phyloP scores from a whole-genome alignment of 352 stramenopile genomes.

The Phytophthora rubi region DNA sequence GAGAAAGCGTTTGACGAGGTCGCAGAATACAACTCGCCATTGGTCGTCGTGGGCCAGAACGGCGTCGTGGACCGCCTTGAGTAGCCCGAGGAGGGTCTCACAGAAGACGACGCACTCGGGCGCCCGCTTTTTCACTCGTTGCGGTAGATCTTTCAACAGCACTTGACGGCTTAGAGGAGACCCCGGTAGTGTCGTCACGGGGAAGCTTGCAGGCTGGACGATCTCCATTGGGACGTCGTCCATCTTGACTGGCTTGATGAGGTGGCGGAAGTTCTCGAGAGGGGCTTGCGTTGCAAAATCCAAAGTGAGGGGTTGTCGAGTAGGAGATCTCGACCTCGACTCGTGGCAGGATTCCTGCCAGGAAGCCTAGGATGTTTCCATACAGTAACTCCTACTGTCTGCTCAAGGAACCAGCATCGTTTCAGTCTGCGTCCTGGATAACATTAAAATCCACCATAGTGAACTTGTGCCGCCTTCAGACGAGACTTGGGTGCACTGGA shows the following conservation, averaged over 20 bases:
- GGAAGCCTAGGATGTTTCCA: too few relatives aligned
- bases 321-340: neutral
- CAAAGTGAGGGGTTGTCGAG: conserved; percentile 2
- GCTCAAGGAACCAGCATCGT: neutral
- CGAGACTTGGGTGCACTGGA: conserved; percentile 1
- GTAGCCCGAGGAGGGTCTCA: neutral
- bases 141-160: neutral
- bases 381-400: too few relatives aligned
- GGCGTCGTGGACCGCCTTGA: conserved; percentile 3
- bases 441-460: neutral
- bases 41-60: conserved; percentile 4
- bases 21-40: neutral
- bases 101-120: conserved; percentile 11
- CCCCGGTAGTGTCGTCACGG: conserved; percentile 5
- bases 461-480: neutral
- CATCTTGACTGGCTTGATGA: conserved; percentile 1
- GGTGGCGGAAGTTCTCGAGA: neutral
- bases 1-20: conserved; percentile 8
- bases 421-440: neutral
- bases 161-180: conserved; percentile 3
- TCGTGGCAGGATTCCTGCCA: too few relatives aligned
- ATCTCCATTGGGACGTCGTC: conserved; percentile 7
- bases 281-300: neutral
- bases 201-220: neutral
- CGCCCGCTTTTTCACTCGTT: neutral